These are phyloP conservation scores for Whalleya microplaca DNA, from an alignment of 2,329 filamentous ascomycete species.

Conservation along the genomic window DNA sequence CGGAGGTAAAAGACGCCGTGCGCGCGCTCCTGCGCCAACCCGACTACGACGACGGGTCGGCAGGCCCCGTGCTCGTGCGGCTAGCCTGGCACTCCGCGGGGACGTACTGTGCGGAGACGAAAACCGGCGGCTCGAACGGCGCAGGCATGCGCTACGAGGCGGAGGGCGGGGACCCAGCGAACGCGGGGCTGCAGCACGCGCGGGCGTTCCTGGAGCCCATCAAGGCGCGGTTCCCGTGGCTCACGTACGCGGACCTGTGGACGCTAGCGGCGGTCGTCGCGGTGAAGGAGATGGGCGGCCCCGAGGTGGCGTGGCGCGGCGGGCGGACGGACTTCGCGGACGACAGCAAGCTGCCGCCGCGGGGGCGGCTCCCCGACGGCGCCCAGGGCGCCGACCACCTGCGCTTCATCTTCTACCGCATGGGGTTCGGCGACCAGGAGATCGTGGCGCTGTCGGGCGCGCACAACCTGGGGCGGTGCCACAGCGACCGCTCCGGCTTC, in stretches of 20 bases:
- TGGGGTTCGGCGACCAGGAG: slow-evolving; percentile 96
- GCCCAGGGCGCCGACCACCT: slow-evolving; percentile 79
- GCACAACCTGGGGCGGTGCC: slow-evolving; percentile 81
- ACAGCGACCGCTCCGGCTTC: slow-evolving; percentile 37
- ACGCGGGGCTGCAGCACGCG: slow-evolving; percentile 66
- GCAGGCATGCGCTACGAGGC: slow-evolving; percentile 68
- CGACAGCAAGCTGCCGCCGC: slow-evolving; percentile 60
- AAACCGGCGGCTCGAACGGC: slow-evolving; percentile 67
- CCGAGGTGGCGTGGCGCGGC: slow-evolving; percentile 57
- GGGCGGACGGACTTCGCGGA: slow-evolving; percentile 67
- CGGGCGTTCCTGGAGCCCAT: slow-evolving; percentile 66
- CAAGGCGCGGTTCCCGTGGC: slow-evolving; percentile 62
- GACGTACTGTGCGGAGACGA: slow-evolving; percentile 61
- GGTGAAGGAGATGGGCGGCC: slow-evolving; percentile 63
- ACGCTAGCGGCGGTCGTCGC: slow-evolving; percentile 64
- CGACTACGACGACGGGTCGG: slow-evolving; percentile 67
- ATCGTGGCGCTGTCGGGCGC: slow-evolving; percentile 88
- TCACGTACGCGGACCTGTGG: slow-evolving; percentile 69
- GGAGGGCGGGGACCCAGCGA: slow-evolving; percentile 67
- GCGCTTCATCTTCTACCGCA: slow-evolving; percentile 86
- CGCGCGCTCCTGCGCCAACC: slow-evolving; percentile 59
- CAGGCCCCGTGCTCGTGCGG: slow-evolving; percentile 65
- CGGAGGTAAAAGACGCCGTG: slow-evolving; percentile 56
- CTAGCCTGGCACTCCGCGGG: slow-evolving; percentile 69
- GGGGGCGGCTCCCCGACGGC: slow-evolving; percentile 72